Base-by-base conservation (phyloP, 352 stramenopile species). In the Phytophthora parvispora region DNA sequence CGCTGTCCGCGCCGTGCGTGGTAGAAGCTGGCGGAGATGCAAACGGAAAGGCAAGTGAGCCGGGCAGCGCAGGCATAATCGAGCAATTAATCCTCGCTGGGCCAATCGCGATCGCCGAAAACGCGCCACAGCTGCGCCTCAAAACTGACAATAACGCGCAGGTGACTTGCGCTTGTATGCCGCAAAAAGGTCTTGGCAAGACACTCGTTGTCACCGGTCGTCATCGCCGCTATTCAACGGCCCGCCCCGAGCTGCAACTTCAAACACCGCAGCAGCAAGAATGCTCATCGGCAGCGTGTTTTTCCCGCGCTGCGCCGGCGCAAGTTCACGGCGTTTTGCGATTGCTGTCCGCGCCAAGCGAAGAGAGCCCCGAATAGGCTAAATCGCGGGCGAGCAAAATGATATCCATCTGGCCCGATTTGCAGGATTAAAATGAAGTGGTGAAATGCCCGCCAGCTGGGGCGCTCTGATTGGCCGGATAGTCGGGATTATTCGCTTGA, bases 371-470 rank as follows among this genome's bases (percentile, higher is more conserved):
- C 42, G 16, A 48, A 27, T n/a, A n/a, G n/a, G n/a, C n/a, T n/a
- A 48, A 48, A 45, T 50, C 53, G 36, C 31, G 25, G 9, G 32
- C 40, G 49, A 32, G 27, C 36, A 49, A 36, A 60, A 60, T 60
- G 53, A 60, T 60, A 15, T 9, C 51, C 22, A 43, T 60, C 49
- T 15, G 9, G 25, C 24, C 7, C 32, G 52, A 63, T 54, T 20
- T 15, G 20, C 38, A 52, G 36, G 62, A 69, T 64, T 64, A 69
- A 69, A 70, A 65, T 70, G 54, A 64, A 34, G 32, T 53, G 31
- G 62, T 22, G 53, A 69, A 69, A 64, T 51, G 12, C 24, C n/a
- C 25, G 42, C 51, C 52, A 69, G 24, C n/a, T 69, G 62, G 54
- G 51, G 43, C 54, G 18, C 36, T 32, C 34, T 64, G 63, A 70